Evolutionary conservation across 1,284 basidiomycete genomes (phyloP).

Genomic region (Cutaneotrichosporon sp.): DNA sequence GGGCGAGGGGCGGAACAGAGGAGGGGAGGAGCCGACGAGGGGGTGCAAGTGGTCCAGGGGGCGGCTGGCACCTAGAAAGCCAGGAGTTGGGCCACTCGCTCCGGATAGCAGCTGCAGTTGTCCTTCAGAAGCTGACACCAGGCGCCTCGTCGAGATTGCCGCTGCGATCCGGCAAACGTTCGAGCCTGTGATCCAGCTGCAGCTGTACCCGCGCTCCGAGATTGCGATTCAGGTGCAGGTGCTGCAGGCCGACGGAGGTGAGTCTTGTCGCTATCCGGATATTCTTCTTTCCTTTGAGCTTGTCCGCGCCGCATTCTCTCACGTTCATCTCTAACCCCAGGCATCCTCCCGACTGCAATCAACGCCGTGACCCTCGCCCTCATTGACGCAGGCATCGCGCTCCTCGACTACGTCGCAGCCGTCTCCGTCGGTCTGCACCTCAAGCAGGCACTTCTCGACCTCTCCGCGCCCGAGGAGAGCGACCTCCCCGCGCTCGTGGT

Average conservation of each 20-base stretch:
- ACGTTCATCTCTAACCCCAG: too few species aligned
- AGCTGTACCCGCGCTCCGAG: conserved; percentile 87
- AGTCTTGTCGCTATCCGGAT: conserved; percentile 21
- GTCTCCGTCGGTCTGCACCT: conserved; percentile 71
- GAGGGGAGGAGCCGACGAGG: not conserved
- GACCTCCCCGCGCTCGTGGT: conserved; percentile 86
- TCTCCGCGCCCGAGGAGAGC: conserved; percentile 84
- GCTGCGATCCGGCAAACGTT: conserved; percentile 89
- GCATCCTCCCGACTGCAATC: conserved; percentile 87
- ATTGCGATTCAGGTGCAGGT: conserved; percentile 94
- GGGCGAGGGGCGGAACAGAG: not conserved
- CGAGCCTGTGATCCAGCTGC: conserved; percentile 88
- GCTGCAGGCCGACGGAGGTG: conserved; percentile 83
- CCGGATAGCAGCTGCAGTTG: too few species aligned
- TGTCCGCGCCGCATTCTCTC: not conserved
- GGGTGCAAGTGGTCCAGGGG: too few species aligned
- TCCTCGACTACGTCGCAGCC: conserved; percentile 87
- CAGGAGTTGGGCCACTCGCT: too few species aligned
- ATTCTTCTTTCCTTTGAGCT: not conserved
- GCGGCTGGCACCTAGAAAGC: too few species aligned
- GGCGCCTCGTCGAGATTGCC: conserved; percentile 84
- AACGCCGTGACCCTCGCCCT: conserved; percentile 94
- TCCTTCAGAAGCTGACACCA: conserved; percentile 53
- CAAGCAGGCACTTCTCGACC: conserved; percentile 77
- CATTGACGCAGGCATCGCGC: conserved; percentile 79